Evolutionary conservation across 345 rosid species (phyloP).

Genomic region (Euphorbia lathyris): DNA sequence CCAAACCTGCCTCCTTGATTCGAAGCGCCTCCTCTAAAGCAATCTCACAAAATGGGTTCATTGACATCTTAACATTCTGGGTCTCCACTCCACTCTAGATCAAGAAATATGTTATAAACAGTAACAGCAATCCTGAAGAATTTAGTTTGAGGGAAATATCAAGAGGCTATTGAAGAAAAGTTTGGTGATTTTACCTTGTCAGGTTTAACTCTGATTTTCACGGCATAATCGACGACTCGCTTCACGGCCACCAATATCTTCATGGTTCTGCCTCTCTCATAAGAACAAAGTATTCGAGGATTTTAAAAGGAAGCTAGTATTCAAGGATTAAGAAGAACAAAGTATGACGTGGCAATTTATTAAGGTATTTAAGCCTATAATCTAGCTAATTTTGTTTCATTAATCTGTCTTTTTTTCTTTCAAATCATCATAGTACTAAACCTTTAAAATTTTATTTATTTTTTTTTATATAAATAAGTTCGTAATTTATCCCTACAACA

Average conservation of each 20-base stretch:
- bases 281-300: too few species aligned
- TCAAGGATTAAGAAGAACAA: neutral
- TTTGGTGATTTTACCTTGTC: slow-evolving; percentile 55
- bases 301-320: neutral
- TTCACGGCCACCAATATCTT: slow-evolving; percentile 89
- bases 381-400: too few species aligned
- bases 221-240: slow-evolving; percentile 90
- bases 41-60: slow-evolving; percentile 97
- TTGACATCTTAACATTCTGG: slow-evolving; percentile 92
- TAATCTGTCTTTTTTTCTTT: too few species aligned
- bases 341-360: neutral
- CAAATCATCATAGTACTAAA: too few species aligned
- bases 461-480: too few species aligned
- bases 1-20: slow-evolving; percentile 79
- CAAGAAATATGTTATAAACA: neutral
- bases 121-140: too few species aligned
- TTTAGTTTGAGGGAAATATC: neutral
- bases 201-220: slow-evolving; percentile 90
- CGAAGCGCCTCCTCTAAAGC: slow-evolving; percentile 88
- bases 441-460: too few species aligned
- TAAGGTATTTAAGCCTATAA: too few species aligned
- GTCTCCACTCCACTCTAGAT: slow-evolving; percentile 86
- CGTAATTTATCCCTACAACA: too few species aligned
- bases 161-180: too few species aligned
- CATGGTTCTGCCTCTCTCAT: slow-evolving; percentile 35